Evolutionary conservation across 345 rosid genomes (phyloP).

Genomic region (Lepidium sativum): DNA sequence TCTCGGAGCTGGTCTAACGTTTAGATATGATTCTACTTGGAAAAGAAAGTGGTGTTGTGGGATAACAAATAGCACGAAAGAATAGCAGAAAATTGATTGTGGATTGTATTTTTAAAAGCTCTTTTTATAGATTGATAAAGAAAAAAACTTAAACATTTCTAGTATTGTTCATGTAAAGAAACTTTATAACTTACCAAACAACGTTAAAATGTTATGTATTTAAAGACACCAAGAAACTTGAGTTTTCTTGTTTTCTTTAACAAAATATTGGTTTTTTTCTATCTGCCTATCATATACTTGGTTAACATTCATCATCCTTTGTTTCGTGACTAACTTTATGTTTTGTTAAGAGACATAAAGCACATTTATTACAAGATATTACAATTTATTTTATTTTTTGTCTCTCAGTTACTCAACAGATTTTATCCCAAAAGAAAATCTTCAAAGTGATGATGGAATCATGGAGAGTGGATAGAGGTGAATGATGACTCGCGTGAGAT

Average conservation of each 20-base stretch:
- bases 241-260: background rate
- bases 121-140: background rate
- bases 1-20: background rate
- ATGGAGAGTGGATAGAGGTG: background rate
- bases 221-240: background rate
- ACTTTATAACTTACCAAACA: background rate
- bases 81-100: background rate
- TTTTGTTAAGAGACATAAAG: too few relatives aligned
- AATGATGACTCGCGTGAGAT: background rate
- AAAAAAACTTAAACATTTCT: background rate
- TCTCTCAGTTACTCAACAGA: background rate
- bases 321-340: too few relatives aligned
- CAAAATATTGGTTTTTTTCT: background rate
- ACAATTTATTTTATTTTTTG: background rate
- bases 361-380: background rate
- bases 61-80: slow-evolving; percentile 10
- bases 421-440: background rate
- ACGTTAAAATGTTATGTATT: background rate
- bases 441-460: background rate
- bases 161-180: background rate
- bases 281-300: background rate
- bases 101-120: background rate
- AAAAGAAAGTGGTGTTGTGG: slow-evolving; percentile 25
- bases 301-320: background rate
- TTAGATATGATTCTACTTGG: too few relatives aligned